Evolutionary conservation across 2,329 filamentous ascomycete species (phyloP).

Genomic region (Fusarium sp.): DNA sequence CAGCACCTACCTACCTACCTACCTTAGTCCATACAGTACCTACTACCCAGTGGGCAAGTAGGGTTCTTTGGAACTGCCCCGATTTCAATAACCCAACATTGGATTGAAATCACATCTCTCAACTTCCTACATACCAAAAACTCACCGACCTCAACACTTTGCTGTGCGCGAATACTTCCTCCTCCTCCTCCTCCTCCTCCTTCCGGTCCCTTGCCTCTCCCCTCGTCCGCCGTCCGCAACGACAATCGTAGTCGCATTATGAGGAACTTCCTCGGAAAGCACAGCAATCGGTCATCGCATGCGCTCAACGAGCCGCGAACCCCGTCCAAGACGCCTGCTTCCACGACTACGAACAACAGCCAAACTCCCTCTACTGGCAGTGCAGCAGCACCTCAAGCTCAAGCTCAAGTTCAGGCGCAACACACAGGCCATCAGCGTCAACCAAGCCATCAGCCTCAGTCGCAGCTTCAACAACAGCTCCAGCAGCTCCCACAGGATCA

Average conservation of each 20-base stretch:
- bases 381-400: slow-evolving; percentile 32
- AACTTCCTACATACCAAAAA: slow-evolving; percentile 24
- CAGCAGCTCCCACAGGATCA: slow-evolving; percentile 29
- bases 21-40: not conserved
- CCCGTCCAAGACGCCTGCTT: slow-evolving; percentile 43
- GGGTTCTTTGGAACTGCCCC: slow-evolving; percentile 18
- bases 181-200: not conserved
- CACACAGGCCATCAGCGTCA: slow-evolving; percentile 33
- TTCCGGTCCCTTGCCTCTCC: not conserved
- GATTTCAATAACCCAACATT: slow-evolving; percentile 26
- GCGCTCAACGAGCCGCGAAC: slow-evolving; percentile 60
- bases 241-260: slow-evolving; percentile 51
- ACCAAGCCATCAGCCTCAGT: slow-evolving; percentile 30
- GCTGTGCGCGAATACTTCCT: slow-evolving; percentile 20
- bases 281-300: slow-evolving; percentile 68
- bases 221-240: slow-evolving; percentile 22
- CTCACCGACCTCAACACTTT: slow-evolving; percentile 16
- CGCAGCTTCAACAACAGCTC: slow-evolving; percentile 19
- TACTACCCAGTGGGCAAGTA: not conserved
- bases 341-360: slow-evolving; percentile 22
- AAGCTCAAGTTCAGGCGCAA: slow-evolving; percentile 2
- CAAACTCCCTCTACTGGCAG: slow-evolving; percentile 37
- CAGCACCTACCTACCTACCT: not conserved
- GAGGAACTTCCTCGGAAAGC: slow-evolving; percentile 66
- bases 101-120: slow-evolving; percentile 24